Evolutionary conservation across 441 rosid species (phyloP).

Genomic region (Rhodomyrtus psidioides): DNA sequence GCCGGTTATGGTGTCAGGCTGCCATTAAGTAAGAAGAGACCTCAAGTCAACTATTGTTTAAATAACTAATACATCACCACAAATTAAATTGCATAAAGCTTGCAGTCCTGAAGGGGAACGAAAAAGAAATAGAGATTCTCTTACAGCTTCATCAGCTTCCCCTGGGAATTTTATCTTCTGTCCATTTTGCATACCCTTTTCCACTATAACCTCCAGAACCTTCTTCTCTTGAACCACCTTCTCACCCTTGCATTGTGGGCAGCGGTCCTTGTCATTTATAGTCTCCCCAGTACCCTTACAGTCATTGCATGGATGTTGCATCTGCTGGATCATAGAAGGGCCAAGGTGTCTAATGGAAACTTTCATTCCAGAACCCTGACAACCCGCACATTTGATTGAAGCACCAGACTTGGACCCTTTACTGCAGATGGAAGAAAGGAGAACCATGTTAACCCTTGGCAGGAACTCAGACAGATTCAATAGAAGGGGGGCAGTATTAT

Average conservation of each 20-base stretch:
- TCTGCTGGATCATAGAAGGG: constrained; percentile 93
- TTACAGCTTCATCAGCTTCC: constrained; percentile 93
- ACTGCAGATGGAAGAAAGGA: constrained; percentile 22
- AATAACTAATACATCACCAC: background rate
- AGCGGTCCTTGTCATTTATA: constrained; percentile 81
- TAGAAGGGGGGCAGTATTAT: background rate
- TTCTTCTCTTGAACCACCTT: constrained; percentile 88
- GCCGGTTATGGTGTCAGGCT: constrained; percentile 90
- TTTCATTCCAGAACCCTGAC: constrained; percentile 95
- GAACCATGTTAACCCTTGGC: background rate
- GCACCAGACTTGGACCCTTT: constrained; percentile 96
- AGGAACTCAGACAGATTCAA: background rate
- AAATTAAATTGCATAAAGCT: background rate
- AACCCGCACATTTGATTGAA: constrained; percentile 72
- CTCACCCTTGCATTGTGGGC: constrained; percentile 90
- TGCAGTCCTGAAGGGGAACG: background rate
- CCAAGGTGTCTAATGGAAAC: constrained; percentile 87
- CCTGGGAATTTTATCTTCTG: constrained; percentile 91
- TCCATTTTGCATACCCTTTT: constrained; percentile 94
- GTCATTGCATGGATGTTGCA: constrained; percentile 95
- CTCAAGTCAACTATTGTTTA: background rate
- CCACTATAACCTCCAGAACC: constrained; percentile 84
- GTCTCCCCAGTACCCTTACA: constrained; percentile 95
- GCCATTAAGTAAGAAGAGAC: constrained; percentile 11
- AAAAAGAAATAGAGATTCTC: background rate